A percentile compares a stretch with the other conserved stretches of the same genome.
Evolutionary conservation across 179 eudicot genomes (phyloP).

Genomic region (Sideroxylon spinosum): DNA sequence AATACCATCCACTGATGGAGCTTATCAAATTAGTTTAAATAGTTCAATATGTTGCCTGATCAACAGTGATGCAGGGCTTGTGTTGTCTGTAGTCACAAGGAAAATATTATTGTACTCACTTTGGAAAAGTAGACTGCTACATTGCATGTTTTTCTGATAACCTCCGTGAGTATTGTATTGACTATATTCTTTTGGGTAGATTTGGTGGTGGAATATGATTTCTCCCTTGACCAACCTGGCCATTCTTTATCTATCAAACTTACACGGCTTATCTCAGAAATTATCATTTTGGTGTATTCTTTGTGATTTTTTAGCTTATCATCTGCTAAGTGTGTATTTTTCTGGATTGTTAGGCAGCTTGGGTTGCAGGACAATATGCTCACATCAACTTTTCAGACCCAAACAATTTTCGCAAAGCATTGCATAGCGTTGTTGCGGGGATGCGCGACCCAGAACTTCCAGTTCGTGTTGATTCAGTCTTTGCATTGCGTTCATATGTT

Average conservation of each 20-base stretch:
- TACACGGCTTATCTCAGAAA: neutral
- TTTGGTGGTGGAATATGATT: neutral
- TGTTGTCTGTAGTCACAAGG: neutral
- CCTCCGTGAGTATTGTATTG: neutral
- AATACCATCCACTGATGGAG: neutral
- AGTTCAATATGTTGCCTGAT: neutral
- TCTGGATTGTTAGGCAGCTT: slow-evolving; percentile 67
- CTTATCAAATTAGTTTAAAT: neutral
- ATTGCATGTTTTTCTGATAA: neutral
- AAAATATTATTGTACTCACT: neutral
- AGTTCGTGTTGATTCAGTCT: slow-evolving; percentile 97
- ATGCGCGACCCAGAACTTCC: slow-evolving; percentile 98
- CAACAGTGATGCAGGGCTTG: neutral
- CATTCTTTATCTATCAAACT: neutral
- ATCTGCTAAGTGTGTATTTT: neutral
- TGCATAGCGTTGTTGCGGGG: slow-evolving; percentile 95
- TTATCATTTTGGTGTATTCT: neutral
- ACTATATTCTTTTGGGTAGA: neutral
- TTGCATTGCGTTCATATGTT: slow-evolving; percentile 92
- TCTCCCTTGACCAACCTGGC: neutral
- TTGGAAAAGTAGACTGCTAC: neutral
- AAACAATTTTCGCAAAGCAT: slow-evolving; percentile 81
- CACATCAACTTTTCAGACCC: slow-evolving; percentile 82
- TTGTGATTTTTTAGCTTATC: neutral
- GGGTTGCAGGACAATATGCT: slow-evolving; percentile 99